A percentile compares a stretch with the other conserved stretches of the same genome.
Evolutionary conservation across 352 stramenopile genomes (phyloP).

Genomic region (Peronospora belbahrii): DNA sequence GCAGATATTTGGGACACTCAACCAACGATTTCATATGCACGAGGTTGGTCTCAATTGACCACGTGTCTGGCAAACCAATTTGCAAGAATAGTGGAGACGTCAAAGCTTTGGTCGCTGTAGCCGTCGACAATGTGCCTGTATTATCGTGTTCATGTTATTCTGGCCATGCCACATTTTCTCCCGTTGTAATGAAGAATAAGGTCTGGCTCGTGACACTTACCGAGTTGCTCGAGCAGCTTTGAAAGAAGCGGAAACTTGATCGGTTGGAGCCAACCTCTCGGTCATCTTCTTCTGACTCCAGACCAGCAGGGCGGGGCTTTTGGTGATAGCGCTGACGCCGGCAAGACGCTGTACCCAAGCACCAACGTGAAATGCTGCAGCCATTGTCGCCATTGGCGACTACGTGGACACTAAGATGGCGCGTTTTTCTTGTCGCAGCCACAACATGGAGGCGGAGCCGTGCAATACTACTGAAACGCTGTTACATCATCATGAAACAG

Average conservation of each 20-base stretch:
- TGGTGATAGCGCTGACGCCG: conserved; percentile 35
- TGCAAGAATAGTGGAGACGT: too few relatives aligned
- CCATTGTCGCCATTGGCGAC: conserved; percentile 58
- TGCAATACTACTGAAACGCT: conserved; percentile 61
- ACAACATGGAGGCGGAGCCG: conserved; percentile 58
- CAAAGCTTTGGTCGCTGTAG: too few relatives aligned
- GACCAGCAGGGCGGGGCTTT: conserved; percentile 27
- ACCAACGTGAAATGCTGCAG: conserved; percentile 21
- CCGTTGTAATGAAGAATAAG: too few relatives aligned
- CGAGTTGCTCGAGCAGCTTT: conserved; percentile 17
- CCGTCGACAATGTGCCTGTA: background rate
- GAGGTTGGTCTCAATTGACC: background rate
- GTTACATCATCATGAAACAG: conserved; percentile 59
- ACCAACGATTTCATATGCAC: background rate
- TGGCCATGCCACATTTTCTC: too few relatives aligned
- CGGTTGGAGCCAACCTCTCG: conserved; percentile 11
- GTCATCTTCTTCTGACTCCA: background rate
- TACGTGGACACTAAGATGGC: conserved; percentile 8
- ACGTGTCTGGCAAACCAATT: conserved; percentile 1
- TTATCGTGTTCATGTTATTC: conserved; percentile 9
- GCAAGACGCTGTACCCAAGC: conserved; percentile 4
- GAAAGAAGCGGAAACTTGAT: conserved; percentile 26
- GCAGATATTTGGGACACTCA: conserved; percentile 46
- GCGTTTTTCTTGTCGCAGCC: conserved; percentile 10
- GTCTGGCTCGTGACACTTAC: too few relatives aligned